Evolutionary conservation across 352 stramenopile species (phyloP).

Genomic region (Globisporangium abappressorium): DNA sequence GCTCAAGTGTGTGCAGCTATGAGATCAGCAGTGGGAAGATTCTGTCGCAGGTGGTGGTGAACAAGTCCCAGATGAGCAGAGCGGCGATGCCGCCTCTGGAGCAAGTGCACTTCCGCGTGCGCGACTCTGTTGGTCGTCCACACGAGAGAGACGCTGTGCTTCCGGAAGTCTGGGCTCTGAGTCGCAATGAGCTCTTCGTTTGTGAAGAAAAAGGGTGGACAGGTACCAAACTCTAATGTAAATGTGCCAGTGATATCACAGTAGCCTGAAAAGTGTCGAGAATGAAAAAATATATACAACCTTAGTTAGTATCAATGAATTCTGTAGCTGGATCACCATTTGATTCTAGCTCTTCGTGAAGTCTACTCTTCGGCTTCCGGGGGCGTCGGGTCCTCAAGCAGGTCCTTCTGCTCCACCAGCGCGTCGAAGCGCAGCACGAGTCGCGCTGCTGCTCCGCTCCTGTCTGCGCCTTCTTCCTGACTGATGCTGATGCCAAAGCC

Average conservation of each 20-base stretch:
- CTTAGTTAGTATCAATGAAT: no score
- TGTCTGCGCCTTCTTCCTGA: constrained; percentile 26
- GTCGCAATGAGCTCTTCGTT: constrained; percentile 36
- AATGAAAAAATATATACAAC: no score
- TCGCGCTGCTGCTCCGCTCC: constrained; percentile 19
- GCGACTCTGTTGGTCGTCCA: constrained; percentile 3
- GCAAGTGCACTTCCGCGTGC: constrained; percentile 32
- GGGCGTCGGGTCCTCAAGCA: constrained; percentile 78
- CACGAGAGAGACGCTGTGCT: constrained; percentile 13
- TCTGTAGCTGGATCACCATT: no score
- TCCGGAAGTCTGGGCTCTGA: constrained; percentile 41
- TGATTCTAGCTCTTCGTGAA: no score
- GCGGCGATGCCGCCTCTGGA: constrained; percentile 22
- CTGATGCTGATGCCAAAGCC: constrained; percentile 43
- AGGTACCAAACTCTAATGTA: neutral
- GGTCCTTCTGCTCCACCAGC: constrained; percentile 63
- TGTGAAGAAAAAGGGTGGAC: neutral
- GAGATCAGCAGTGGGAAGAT: constrained; percentile 24
- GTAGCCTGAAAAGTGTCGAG: neutral
- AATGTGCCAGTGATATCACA: no score
- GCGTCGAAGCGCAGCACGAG: constrained; percentile 49
- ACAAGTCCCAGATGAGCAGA: neutral
- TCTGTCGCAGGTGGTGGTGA: constrained; percentile 20
- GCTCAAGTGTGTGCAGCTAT: constrained; percentile 28
- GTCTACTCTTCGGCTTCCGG: constrained; percentile 44